phyloP scores from a whole-genome alignment of 2,329 filamentous ascomycete species.

The Emmonsia crescens region DNA sequence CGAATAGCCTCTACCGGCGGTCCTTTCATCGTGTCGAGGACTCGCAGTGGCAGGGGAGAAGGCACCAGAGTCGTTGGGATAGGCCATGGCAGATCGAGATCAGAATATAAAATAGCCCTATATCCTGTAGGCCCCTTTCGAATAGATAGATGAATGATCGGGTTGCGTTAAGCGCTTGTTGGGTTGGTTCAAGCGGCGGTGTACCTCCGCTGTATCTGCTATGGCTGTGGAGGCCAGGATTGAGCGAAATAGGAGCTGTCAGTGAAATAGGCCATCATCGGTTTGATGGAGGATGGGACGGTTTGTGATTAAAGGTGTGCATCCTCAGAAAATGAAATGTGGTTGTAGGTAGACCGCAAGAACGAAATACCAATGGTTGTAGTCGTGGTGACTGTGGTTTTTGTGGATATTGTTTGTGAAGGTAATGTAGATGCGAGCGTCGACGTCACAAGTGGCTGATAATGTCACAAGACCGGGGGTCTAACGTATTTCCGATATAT shows the following conservation, averaged over 20 bases:
- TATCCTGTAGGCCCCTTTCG: neutral
- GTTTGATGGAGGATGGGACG: neutral
- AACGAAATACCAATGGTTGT: neutral
- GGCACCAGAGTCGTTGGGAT: neutral
- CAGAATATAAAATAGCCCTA: neutral
- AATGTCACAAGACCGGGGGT: neutral
- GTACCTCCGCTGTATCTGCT: neutral
- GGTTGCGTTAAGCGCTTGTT: neutral
- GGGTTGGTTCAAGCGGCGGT: neutral
- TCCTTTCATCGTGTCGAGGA: neutral
- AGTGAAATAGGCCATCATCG: slow-evolving; percentile 1
- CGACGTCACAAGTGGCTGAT: slow-evolving; percentile 7
- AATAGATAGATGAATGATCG: neutral
- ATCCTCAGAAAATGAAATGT: neutral
- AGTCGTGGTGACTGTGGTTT: neutral
- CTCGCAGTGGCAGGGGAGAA: neutral
- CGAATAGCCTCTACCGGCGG: slow-evolving; percentile 13
- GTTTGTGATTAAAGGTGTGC: neutral
- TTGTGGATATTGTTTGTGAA: neutral
- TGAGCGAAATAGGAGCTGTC: neutral
- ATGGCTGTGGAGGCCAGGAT: neutral
- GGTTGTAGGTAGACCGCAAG: neutral
- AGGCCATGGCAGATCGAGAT: neutral
- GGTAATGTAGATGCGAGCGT: neutral
- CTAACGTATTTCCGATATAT: neutral